These are phyloP conservation scores for Cercospora sp. DNA, from an alignment of 2,329 filamentous ascomycete genomes.

Conservation along the genomic window DNA sequence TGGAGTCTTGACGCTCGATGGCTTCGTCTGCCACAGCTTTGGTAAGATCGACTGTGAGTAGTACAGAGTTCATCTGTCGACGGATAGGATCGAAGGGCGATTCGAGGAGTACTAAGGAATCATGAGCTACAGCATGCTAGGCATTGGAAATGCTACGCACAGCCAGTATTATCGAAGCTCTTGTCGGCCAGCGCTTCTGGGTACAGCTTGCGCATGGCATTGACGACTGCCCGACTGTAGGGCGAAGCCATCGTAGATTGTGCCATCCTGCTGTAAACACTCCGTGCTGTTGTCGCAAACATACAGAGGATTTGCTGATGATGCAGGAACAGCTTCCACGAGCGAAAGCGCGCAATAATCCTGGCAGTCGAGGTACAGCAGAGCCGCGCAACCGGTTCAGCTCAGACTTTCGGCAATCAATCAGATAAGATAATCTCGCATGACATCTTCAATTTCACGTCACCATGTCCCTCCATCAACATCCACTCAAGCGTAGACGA, in stretches of 20 bases:
- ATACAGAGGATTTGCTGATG: slow-evolving; percentile 6
- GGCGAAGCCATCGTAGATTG: slow-evolving; percentile 51
- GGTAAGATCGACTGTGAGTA: slow-evolving; percentile 89
- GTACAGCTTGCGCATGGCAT: slow-evolving; percentile 81
- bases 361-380: background rate
- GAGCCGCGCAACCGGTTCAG: background rate
- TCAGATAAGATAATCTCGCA: slow-evolving; percentile 12
- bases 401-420: slow-evolving; percentile 1
- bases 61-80: slow-evolving; percentile 63
- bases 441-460: slow-evolving; percentile 4
- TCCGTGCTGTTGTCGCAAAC: slow-evolving; percentile 15
- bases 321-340: background rate
- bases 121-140: slow-evolving; percentile 1
- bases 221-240: slow-evolving; percentile 69
- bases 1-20: slow-evolving; percentile 70
- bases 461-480: slow-evolving; percentile 1
- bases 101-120: slow-evolving; percentile 62
- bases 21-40: slow-evolving; percentile 87
- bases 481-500: slow-evolving; percentile 4
- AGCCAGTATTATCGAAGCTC: slow-evolving; percentile 93
- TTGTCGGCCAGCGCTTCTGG: slow-evolving; percentile 85
- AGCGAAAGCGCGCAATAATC: background rate
- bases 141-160: slow-evolving; percentile 38
- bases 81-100: slow-evolving; percentile 61
- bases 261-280: slow-evolving; percentile 42